A percentile compares a stretch with the other conserved stretches of the same genome.
Evolutionary conservation across 2,329 filamentous ascomycete species (phyloP).

Genomic region (Byssochlamys sp.): DNA sequence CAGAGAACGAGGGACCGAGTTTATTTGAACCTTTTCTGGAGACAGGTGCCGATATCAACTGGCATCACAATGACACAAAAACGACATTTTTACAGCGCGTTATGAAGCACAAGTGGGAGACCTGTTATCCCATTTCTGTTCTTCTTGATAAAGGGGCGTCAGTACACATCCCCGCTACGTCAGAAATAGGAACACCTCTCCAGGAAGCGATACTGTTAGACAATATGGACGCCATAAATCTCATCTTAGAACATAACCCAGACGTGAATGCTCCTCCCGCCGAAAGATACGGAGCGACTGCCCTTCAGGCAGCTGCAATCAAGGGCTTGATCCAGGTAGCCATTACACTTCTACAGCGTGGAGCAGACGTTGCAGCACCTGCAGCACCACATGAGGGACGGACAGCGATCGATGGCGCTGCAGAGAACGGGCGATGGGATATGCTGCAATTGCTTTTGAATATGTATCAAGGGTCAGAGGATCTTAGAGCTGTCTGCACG

Average conservation of each 20-base stretch:
- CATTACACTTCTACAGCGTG: conserved; percentile 7
- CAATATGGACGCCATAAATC: no score
- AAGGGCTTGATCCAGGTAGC: conserved; percentile 1
- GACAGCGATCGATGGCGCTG: conserved; percentile 19
- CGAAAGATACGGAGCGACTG: not conserved
- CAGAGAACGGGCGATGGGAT: conserved; percentile 10
- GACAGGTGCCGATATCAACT: no score
- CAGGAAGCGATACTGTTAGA: no score
- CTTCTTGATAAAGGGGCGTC: no score
- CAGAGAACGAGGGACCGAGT: no score
- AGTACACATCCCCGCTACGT: no score
- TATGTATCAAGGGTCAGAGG: not conserved
- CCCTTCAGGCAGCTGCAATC: conserved; percentile 5
- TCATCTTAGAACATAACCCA: conserved; percentile 1
- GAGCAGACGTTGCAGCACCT: conserved; percentile 9
- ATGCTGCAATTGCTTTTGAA: not conserved
- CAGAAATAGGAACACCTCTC: no score
- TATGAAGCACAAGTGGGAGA: no score
- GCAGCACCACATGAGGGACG: conserved; percentile 8
- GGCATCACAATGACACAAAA: no score
- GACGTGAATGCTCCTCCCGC: conserved; percentile 12
- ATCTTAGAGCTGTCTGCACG: not conserved
- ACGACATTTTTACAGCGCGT: no score
- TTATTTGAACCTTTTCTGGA: no score
- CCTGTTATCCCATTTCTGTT: no score